Percentiles rank a stretch among this genome's conserved stretches.
Evolutionary conservation across 164 flowering plant genomes (phyloP).

Genomic region (Berberis vulgaris): DNA sequence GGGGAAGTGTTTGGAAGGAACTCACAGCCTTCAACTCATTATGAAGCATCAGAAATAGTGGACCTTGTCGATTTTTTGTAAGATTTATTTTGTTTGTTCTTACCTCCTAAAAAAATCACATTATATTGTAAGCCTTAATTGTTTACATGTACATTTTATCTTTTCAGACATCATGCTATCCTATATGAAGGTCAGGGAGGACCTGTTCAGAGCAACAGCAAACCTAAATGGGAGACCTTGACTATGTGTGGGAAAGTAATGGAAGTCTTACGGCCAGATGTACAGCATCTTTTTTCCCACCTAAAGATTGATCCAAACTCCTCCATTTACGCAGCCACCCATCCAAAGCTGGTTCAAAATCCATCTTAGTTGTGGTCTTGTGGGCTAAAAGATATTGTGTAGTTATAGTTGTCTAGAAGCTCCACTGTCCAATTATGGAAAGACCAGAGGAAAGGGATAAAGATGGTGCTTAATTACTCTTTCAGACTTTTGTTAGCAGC

Average conservation of each 20-base stretch:
- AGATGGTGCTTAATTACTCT: too few relatives aligned
- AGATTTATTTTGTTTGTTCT: constrained; percentile 18
- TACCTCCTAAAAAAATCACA: neutral
- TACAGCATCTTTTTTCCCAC: constrained; percentile 87
- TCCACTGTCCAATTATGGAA: too few relatives aligned
- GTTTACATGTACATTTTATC: constrained; percentile 6
- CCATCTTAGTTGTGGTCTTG: constrained; percentile 8
- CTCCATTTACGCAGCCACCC: constrained; percentile 85
- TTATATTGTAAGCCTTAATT: neutral
- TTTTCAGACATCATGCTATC: constrained; percentile 75
- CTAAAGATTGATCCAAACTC: constrained; percentile 61
- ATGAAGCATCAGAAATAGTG: constrained; percentile 73
- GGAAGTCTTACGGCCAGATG: constrained; percentile 73
- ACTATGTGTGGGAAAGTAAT: constrained; percentile 52
- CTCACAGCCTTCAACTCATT: constrained; percentile 51
- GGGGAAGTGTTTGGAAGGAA: constrained; percentile 88
- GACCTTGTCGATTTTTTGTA: constrained; percentile 95
- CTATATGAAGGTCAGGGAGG: constrained; percentile 98
- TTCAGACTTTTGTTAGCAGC: too few relatives aligned
- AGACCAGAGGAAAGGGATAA: too few relatives aligned
- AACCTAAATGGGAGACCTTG: constrained; percentile 71
- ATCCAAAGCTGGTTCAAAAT: constrained; percentile 59
- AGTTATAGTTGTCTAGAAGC: too few relatives aligned
- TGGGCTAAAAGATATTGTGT: too few relatives aligned
- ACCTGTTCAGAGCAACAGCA: constrained; percentile 79